Conservation (phyloP, 176 grass and related monocot genomes). For the Lolium multiflorum region DNA sequence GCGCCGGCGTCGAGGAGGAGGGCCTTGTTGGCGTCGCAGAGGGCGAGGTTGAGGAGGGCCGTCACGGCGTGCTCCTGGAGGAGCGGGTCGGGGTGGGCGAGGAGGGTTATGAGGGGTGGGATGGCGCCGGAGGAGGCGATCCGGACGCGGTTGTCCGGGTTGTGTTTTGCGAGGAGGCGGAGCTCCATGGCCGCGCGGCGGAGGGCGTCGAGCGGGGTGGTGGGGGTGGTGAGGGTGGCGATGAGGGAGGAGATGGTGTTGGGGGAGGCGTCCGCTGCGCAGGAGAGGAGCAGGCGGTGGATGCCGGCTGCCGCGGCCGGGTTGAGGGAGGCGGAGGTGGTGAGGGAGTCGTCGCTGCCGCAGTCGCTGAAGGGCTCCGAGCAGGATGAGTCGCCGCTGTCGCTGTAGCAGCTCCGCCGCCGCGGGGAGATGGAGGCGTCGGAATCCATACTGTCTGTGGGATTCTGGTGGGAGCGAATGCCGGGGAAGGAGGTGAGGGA, state of each 20-base stretch:
- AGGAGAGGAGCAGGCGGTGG: slow-evolving; percentile 68
- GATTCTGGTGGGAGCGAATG: background rate
- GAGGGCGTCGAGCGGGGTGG: slow-evolving; percentile 63
- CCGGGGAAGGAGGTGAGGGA: background rate
- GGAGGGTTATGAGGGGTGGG: slow-evolving; percentile 63
- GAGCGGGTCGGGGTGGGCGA: slow-evolving; percentile 77
- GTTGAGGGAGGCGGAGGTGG: slow-evolving; percentile 37
- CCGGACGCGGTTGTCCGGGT: slow-evolving; percentile 87
- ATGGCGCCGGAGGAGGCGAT: slow-evolving; percentile 77
- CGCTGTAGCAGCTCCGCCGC: slow-evolving; percentile 71
- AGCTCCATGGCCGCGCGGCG: slow-evolving; percentile 70
- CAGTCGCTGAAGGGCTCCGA: slow-evolving; percentile 85
- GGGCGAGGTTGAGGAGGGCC: slow-evolving; percentile 86
- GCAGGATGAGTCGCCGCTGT: slow-evolving; percentile 76
- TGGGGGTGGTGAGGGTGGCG: slow-evolving; percentile 54
- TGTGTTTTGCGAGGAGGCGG: slow-evolving; percentile 85
- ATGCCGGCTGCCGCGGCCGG: slow-evolving; percentile 41
- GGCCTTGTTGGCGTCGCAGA: slow-evolving; percentile 92
- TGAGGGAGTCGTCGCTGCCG: slow-evolving; percentile 65
- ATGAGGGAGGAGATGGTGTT: slow-evolving; percentile 64
- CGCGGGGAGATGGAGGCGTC: slow-evolving; percentile 58
- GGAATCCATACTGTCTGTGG: slow-evolving; percentile 44
- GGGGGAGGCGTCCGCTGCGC: slow-evolving; percentile 70
- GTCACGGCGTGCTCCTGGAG: slow-evolving; percentile 90
- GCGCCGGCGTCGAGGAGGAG: slow-evolving; percentile 68